Conservation (phyloP, 2,329 filamentous ascomycete species). For the Cordyceps militaris region DNA sequence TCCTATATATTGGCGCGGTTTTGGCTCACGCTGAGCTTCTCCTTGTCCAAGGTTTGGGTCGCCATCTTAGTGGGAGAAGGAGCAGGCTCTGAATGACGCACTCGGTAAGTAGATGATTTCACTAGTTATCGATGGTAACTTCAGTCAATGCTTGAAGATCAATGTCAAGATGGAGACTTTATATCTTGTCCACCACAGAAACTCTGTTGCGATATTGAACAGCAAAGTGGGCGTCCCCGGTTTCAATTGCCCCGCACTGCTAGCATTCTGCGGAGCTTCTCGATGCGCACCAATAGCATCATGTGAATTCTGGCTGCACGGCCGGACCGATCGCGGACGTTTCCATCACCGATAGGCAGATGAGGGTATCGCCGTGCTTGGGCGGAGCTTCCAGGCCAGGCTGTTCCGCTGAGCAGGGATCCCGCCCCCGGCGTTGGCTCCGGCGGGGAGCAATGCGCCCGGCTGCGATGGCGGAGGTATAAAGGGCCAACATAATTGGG, state of each 20-base stretch:
- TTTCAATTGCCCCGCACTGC: constrained; percentile 3
- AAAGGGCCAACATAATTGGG: background rate
- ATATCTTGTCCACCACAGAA: too few relatives aligned
- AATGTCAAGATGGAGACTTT: too few relatives aligned
- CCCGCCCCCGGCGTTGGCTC: background rate
- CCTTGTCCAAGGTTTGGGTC: constrained; percentile 19
- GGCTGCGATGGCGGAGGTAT: background rate
- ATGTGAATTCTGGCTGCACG: background rate
- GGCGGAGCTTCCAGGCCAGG: background rate
- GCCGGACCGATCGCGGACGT: background rate
- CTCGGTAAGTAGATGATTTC: background rate
- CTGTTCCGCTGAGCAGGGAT: background rate
- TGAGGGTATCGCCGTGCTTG: background rate
- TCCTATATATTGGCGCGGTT: background rate
- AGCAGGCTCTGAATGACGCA: background rate
- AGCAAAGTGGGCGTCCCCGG: background rate
- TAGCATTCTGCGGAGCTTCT: constrained; percentile 3
- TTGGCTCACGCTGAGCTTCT: constrained; percentile 23
- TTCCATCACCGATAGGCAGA: background rate
- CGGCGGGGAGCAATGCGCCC: background rate
- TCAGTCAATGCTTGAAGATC: too few relatives aligned
- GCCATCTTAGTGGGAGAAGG: constrained; percentile 19
- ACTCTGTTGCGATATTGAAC: background rate
- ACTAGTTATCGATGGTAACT: background rate
- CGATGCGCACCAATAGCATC: constrained; percentile 13